These are phyloP conservation scores for Dactylorhiza incarnata DNA, from an alignment of 106 monocot species.

Conservation along the genomic window DNA sequence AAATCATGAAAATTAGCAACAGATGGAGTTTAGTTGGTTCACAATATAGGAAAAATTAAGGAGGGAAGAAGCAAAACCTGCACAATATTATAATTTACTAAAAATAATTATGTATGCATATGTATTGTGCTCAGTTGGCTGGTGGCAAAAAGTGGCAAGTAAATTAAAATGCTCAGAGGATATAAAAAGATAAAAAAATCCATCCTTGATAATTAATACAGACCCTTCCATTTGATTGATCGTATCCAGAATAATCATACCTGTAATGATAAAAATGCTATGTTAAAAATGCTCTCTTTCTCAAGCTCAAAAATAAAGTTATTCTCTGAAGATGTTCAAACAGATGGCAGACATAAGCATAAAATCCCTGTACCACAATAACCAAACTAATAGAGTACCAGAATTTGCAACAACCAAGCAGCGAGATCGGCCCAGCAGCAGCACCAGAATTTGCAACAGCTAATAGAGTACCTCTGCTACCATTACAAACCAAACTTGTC, in stretches of 20 bases:
- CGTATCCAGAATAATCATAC: conserved; percentile 98
- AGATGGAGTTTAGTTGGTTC: too few relatives aligned
- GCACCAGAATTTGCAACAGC: conserved; percentile 93
- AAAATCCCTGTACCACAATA: not conserved
- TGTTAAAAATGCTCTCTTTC: not conserved
- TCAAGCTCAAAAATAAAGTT: not conserved
- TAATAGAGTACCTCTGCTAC: conserved; percentile 72
- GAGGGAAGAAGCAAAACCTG: too few relatives aligned
- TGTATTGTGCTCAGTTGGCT: conserved; percentile 95
- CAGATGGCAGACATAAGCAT: not conserved
- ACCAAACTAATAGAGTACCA: too few relatives aligned
- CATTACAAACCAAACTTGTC: conserved; percentile 72
- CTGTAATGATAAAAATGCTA: conserved; percentile 17
- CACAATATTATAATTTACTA: too few relatives aligned
- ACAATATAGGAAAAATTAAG: too few relatives aligned
- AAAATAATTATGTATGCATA: conserved; percentile 93
- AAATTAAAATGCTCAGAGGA: not conserved
- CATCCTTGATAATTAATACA: conserved; percentile 1
- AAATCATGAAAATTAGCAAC: too few relatives aligned
- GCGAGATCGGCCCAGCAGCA: conserved; percentile 61
- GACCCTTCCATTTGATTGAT: conserved; percentile 84
- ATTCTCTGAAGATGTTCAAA: not conserved
- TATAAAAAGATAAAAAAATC: not conserved
- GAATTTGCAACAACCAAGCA: conserved; percentile 98
- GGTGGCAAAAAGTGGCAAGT: conserved; percentile 7